Evolutionary conservation across 179 eudicot genomes (phyloP), one percentile per base, ranked within the genome.

Genomic region (Silene coronaria): DNA sequence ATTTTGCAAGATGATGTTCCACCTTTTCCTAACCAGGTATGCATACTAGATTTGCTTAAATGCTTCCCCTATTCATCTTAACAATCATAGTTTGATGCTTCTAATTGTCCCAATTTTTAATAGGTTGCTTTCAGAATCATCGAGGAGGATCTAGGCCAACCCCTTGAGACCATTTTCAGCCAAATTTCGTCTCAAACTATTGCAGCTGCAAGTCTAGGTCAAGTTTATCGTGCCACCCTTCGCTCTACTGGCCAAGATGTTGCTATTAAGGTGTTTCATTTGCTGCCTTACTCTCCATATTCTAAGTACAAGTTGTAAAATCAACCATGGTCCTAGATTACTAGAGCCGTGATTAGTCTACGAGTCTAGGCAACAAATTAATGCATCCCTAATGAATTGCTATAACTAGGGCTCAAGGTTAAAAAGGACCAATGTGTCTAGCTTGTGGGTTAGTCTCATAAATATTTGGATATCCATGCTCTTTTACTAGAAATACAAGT

Each of bases 1-100:
- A 87, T 95, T 83, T 93, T 95, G 87, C 99, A 95, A 87, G 97
- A 95, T 80, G 98, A 94, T 80, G 98, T 94, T 80, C 98, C 98
- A 71, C 78, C 98, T 67, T 94, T 94, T 71, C 92, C 98, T 62
- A 90, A 92, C 81, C 85, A 94, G 91, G 98, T 94, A 84, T 30
- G 68, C 48, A 13, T n/a, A n/a, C 38, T 51, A 32, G 58, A 24
- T 66, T 66, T 72, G 34, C 70, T 69, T 77, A 46, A 28, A 32
- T 70, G 21, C 27, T 58, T 71, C 75, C 2, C 22, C 26, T 68
- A 32, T 64, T 77, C 80, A 77, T 67, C 28, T 61, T 8, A 26
- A 55, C 58, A 66, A 66, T 70, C 36, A 80, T 34, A 70, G 36
- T 73, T 11, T 76, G 57, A 71, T 65, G 67, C 72, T 74, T 55